Base-by-base conservation (phyloP, 2,329 filamentous ascomycete species). In the Monosporascus sp. region DNA sequence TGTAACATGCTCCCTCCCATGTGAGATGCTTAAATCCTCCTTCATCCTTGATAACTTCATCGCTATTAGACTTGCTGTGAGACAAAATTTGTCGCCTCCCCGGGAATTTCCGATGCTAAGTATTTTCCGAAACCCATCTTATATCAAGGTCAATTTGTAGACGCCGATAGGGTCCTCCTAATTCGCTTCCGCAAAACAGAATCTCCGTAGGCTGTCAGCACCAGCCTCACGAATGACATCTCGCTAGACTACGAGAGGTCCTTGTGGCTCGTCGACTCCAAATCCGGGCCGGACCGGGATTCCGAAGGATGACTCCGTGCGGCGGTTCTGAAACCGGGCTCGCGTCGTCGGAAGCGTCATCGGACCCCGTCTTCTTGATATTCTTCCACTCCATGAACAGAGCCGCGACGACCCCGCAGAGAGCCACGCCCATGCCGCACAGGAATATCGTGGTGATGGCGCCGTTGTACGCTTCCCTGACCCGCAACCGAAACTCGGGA, bases 301-400 rank as follows among this genome's bases (percentile, higher is more conserved):
- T 31, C 9, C 1, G 27, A 31, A 31, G 9, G 27, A 14, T 31
- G 27, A 31, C 6, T 22, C 39, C 5, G 1, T 42, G 39, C 5
- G 52, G 47, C 17, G 47, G n/a, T 50, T 53, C 50, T 25, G 11
- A 41, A 1, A 50, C 14, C 3, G 51, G 36, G 17, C 49, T 49
- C 18, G 46, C 49, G 24, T 34, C 50, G 3, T 34, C 51, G 6
- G 48, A 47, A 47, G 56, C 47, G 27, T 18, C 52, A 1, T 24
- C 24, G 9, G 55, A 61, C n/a, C 61, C 57, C 6, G 51, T 58
- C 50, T 74, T 75, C 71, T 83, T 83, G 56, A 84, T 76, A 55
- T 72, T 79, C 65, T 77, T 82, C 82, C 82, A 85, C 67, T 85
- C 76, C 54, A 85, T 75, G 46, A 74, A 72, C 9, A 76, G 60